Evolutionary conservation across 2,329 filamentous ascomycete genomes (phyloP).

Genomic region (Didymosphaeria variabile): DNA sequence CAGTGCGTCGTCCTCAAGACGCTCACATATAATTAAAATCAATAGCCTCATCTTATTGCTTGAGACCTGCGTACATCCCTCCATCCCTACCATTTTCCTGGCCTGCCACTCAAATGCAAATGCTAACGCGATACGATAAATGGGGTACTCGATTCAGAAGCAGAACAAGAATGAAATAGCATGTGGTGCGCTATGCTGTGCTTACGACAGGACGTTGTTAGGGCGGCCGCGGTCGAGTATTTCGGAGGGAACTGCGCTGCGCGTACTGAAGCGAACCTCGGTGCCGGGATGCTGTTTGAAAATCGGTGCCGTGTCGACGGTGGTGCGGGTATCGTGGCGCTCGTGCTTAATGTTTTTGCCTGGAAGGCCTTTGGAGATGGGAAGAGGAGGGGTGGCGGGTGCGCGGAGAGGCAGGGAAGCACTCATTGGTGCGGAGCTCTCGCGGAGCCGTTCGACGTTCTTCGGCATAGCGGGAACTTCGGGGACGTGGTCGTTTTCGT

Average conservation of each 20-base stretch:
- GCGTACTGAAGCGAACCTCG: constrained; percentile 50
- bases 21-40: constrained; percentile 5
- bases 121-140: background rate
- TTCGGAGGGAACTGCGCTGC: constrained; percentile 50
- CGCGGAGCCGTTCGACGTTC: constrained; percentile 22
- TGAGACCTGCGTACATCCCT: background rate
- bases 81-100: background rate
- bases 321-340: constrained; percentile 42
- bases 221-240: constrained; percentile 43
- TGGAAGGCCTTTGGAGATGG: constrained; percentile 30
- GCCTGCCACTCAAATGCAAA: constrained; percentile 4
- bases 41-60: background rate
- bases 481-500: constrained; percentile 34
- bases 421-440: constrained; percentile 15
- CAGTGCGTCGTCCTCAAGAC: background rate
- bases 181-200: background rate
- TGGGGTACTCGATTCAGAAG: constrained; percentile 5
- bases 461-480: constrained; percentile 42
- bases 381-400: constrained; percentile 20
- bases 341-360: constrained; percentile 46
- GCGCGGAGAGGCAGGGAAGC: constrained; percentile 12
- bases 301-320: constrained; percentile 50
- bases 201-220: constrained; percentile 28
- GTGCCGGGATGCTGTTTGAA: constrained; percentile 52
- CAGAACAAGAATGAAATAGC: constrained; percentile 3